phyloP scores from a whole-genome alignment of 257 asterid genomes.

The Nicotiana attenuata region DNA sequence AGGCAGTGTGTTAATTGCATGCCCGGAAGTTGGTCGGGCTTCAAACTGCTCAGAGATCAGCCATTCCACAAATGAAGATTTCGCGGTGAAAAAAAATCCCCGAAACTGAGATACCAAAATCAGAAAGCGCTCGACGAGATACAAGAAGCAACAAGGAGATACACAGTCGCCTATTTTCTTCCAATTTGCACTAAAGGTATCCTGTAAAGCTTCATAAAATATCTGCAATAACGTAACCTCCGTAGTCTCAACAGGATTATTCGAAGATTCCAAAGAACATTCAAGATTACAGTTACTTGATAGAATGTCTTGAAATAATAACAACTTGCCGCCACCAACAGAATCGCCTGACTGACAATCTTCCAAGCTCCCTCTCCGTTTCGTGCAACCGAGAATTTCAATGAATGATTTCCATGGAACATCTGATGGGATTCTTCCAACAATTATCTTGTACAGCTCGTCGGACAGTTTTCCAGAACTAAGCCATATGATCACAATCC shows the following conservation, averaged over 20 bases:
- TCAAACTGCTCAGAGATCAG: constrained; percentile 25
- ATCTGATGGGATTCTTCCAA: not conserved
- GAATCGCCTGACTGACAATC: not conserved
- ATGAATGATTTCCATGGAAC: constrained; percentile 38
- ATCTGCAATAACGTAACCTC: constrained; percentile 4
- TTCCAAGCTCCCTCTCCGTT: not conserved
- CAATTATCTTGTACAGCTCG: constrained; percentile 20
- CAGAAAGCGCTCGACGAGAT: constrained; percentile 50
- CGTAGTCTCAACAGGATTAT: no score
- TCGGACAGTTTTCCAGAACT: constrained; percentile 28
- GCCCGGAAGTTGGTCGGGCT: not conserved
- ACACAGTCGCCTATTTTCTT: constrained; percentile 21
- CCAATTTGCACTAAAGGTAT: constrained; percentile 26
- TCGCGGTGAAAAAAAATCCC: constrained; percentile 33
- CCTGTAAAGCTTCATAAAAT: constrained; percentile 30
- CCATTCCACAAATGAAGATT: constrained; percentile 45
- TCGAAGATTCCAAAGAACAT: not conserved
- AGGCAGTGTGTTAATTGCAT: not conserved
- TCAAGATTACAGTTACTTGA: not conserved
- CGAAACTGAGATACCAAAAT: constrained; percentile 31
- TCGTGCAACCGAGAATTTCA: constrained; percentile 12
- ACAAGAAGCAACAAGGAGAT: constrained; percentile 49
- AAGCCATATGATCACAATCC: constrained; percentile 32
- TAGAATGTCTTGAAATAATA: not conserved
- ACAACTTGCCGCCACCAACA: not conserved